These are phyloP conservation scores for Calonectria pseudoturangicola DNA, from an alignment of 2,329 filamentous ascomycete species.

Conservation along the genomic window DNA sequence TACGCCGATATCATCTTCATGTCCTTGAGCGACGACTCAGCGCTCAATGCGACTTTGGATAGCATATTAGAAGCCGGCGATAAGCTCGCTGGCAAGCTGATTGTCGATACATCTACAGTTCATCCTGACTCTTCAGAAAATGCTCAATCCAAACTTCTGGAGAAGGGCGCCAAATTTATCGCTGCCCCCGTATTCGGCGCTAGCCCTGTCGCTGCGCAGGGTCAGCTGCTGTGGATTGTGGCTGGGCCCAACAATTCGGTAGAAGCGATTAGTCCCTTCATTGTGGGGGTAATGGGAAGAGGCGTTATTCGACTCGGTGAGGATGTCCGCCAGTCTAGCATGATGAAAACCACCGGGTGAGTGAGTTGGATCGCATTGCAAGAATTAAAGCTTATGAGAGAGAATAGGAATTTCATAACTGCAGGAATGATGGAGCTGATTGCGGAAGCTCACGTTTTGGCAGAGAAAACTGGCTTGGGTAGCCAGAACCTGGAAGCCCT, in stretches of 20 bases:
- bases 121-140: conserved; percentile 64
- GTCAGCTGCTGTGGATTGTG: conserved; percentile 67
- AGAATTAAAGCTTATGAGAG: conserved; percentile 1
- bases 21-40: conserved; percentile 66
- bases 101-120: conserved; percentile 71
- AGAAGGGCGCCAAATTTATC: conserved; percentile 61
- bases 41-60: conserved; percentile 59
- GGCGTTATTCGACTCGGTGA: conserved; percentile 65
- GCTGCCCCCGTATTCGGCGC: conserved; percentile 71
- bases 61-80: conserved; percentile 52
- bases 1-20: conserved; percentile 61
- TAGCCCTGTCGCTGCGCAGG: conserved; percentile 67
- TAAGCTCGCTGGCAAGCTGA: conserved; percentile 61
- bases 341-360: conserved; percentile 69
- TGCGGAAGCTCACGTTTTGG: conserved; percentile 69
- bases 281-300: conserved; percentile 65
- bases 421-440: conserved; percentile 70
- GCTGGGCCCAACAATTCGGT: conserved; percentile 64
- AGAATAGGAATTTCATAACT: conserved; percentile 66
- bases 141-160: conserved; percentile 54
- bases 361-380: background rate
- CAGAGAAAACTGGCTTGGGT: conserved; percentile 65
- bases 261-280: conserved; percentile 59
- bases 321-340: conserved; percentile 64
- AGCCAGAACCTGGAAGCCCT: conserved; percentile 64